Evolutionary conservation across 2,329 filamentous ascomycete genomes (phyloP), one percentile per base, ranked within the genome.

Genomic region (Cadophora malorum): DNA sequence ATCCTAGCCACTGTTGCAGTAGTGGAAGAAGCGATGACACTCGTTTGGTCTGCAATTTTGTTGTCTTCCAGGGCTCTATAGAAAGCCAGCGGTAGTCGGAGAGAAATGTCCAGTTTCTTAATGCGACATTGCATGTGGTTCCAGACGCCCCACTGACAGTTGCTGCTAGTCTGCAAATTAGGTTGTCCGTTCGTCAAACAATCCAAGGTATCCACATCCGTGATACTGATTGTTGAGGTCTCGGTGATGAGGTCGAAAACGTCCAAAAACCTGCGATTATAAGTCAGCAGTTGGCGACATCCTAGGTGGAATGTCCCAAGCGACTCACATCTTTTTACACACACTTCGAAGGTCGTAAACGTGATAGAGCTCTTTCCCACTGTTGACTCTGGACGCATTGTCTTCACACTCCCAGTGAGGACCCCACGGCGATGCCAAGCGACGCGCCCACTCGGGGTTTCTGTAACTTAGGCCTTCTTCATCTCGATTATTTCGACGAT

Each of bases 371-470:
- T 50, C 5, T 3, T 12, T 21, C 4, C 38, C 7, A 2, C 16
- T n/a, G 16, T 52, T 49, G 5, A 7, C n/a, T 38, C 25, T 12
- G 12, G 49, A 9, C 1, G 45, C 41, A 52, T 33, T 7, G 16
- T 52, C 60, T 25, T 63, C 60, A 19, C 60, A 63, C 47, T 52
- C 23, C 60, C 60, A 63, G 21, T 63, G 60, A n/a, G 60, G 60
- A 5, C 60, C 60, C 60, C 60, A 63, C 28, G 45, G 52, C 1
- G 60, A 33, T 49, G 9, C 23, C 10, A 63, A 19, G 12, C 45
- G 60, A 10, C 60, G 60, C 19, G 60, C 60, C 60, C 60, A 63
- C 19, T 12, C 1, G 19, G 3, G 6, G 6, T 63, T 45, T 25
- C 21, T 25, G 5, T 23, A 49, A 4, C n/a, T 8, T 14, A 38